A percentile compares a stretch with the other conserved stretches of the same genome.
phyloP scores from a whole-genome alignment of 805 yeast genomes.

The Pichia nakasei region DNA sequence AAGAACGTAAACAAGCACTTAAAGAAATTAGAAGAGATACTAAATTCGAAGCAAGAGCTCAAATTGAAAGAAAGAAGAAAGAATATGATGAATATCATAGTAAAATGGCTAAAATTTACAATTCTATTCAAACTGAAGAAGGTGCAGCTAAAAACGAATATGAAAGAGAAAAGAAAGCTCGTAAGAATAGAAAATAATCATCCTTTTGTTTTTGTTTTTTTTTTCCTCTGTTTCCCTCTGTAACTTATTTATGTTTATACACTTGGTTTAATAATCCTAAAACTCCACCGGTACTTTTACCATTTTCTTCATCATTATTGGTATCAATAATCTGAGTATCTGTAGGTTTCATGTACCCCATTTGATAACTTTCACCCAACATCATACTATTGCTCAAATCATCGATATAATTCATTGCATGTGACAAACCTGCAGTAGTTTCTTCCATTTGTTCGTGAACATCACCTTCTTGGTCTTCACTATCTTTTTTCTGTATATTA shows the following conservation, averaged over 20 bases:
- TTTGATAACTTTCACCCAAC: conserved; percentile 38
- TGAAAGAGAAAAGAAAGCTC: conserved; percentile 70
- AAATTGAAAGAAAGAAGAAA: conserved; percentile 66
- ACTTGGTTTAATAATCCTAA: conserved; percentile 71
- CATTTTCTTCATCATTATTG: conserved; percentile 16
- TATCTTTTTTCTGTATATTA: not conserved
- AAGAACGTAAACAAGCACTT: conserved; percentile 80
- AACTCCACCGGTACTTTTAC: conserved; percentile 10
- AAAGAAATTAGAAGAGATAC: conserved; percentile 88
- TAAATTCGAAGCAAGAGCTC: conserved; percentile 79
- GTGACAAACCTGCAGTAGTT: conserved; percentile 24
- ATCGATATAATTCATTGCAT: conserved; percentile 17
- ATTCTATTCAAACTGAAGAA: conserved; percentile 84
- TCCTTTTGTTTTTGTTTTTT: not conserved
- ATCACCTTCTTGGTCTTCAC: not conserved
- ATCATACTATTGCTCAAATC: conserved; percentile 24
- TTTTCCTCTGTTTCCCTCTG: not conserved
- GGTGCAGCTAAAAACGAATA: conserved; percentile 92
- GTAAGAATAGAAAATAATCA: conserved; percentile 30
- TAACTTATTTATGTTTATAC: conserved; percentile 39
- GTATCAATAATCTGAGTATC: conserved; percentile 20
- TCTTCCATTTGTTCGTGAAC: conserved; percentile 16
- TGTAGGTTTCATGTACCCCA: conserved; percentile 23
- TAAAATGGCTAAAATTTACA: conserved; percentile 80
- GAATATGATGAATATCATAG: conserved; percentile 74